Base-by-base conservation (phyloP, 2,329 filamentous ascomycete species). In the Stemphylium vesicarium region DNA sequence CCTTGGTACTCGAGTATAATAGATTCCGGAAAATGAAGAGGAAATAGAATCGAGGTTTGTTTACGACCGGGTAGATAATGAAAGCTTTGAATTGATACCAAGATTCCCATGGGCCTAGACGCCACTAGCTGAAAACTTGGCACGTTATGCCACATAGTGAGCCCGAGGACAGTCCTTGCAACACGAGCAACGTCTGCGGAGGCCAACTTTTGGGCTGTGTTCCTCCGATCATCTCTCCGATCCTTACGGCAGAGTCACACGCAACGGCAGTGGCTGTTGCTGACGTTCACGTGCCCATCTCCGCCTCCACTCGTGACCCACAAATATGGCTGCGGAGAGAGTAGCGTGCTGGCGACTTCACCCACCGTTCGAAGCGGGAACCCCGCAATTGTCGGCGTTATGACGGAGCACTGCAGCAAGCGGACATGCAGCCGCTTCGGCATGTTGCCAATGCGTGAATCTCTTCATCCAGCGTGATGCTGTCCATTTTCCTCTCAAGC, bases 331-430 rank as follows among this genome's bases (percentile, higher is more conserved):
- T 53, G 52, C 44, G 55, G 57, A 53, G 57, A 46, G 54, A n/a
- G 37, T 50, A 41, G 52, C 51, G 57, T 53, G 44, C 47, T 59
- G 55, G 39, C 43, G 35, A 50, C 45, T 45, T 54, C 50, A 50
- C 41, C 50, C 54, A 43, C 37, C 42, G 47, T 45, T 39, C 38
- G 26, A 26, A 46, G 59, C 54, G 60, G 60, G 43, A 59, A 57
- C 62, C 62, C 62, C 60, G 62, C 60, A 60, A 50, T 45, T 31
- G 38, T 54, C 57, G 57, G 57, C 42, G 26, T 43, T 51, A 63
- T 63, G 61, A 60, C 59, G 60, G 56, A 44, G 39, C n/a, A 20
- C 11, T 59, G 60, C 60, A 61, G 53, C 45, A 38, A 36, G 40
- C 49, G 48, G 56, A 29, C 44, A 41, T 51, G 46, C 24, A 56